Base-by-base conservation (phyloP, 148 eudicot species). In the Gaultheria prostrata region DNA sequence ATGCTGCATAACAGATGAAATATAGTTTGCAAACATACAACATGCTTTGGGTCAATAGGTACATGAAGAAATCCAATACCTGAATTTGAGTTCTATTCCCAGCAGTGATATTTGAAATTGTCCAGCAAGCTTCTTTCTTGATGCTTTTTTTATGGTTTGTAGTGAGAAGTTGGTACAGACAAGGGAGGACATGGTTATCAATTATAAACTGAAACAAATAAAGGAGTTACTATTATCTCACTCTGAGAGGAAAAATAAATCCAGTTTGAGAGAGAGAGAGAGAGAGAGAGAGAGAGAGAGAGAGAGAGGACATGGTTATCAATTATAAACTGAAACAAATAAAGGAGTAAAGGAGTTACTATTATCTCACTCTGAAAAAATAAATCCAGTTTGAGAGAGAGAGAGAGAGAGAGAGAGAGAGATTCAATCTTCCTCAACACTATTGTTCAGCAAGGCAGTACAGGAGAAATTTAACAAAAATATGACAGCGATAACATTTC, bases 41-140 rank as follows among this genome's bases (percentile, higher is more conserved):
- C 14, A 63, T 63, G 11, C 1, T 3, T 28, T 50, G 20, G 26
- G 8, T 67, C 6, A 67, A 13, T 28, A 35, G 46, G 12, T 30
- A 33, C 18, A 5, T 78, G 67, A 50, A 65, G 71, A 46, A 57
- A 59, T 39, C 11, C n/a, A 77, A 54, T 87, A 94, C 97, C 98
- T 94, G 98, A 72, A 94, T 94, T 84, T 94, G 98, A 69, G 85
- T 85, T 88, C 76, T 89, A 76, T 91, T 94, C 84, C 98, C 95
- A 80, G 97, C 95, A 84, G 95, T 94, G 80, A 94, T 92, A 79
- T 94, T 94, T 8, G 98, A 94, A 77, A 94, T 88, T 14, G 98
- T 94, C 95, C 98, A 94, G 87, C 97, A 94, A 8, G 95, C 95
- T 94, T 94, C 97, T 85, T 93, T 93, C 89, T 88, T 92, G 85